These are phyloP conservation scores for Waltiozyma sp. DNA, from an alignment of 1,139 yeast genomes.

Conservation along the genomic window DNA sequence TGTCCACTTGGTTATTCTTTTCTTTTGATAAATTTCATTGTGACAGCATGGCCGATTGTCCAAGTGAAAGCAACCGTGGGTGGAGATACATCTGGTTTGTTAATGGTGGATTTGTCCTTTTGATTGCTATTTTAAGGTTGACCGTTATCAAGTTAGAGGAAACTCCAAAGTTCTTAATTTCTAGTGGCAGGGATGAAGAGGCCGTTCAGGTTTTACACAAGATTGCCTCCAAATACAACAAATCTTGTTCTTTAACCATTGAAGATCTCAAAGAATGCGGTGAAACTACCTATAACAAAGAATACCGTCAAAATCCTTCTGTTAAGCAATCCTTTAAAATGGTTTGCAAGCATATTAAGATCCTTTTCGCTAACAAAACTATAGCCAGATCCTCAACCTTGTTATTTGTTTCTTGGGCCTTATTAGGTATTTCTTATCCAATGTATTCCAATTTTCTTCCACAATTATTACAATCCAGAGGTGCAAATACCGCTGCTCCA, in stretches of 20 bases:
- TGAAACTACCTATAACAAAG: constrained; percentile 17
- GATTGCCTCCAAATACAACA: constrained; percentile 32
- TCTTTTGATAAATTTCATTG: constrained; percentile 11
- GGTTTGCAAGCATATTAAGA: constrained; percentile 20
- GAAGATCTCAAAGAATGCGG: constrained; percentile 37
- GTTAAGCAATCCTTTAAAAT: constrained; percentile 6
- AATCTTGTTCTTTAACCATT: constrained; percentile 32
- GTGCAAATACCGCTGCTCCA: constrained; percentile 31
- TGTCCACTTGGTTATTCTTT: constrained; percentile 36
- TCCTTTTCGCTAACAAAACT: constrained; percentile 29
- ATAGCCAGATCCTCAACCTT: constrained; percentile 31
- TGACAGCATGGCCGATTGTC: constrained; percentile 25
- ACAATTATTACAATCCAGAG: constrained; percentile 33
- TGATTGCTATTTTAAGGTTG: constrained; percentile 31
- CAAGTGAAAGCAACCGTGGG: constrained; percentile 32
- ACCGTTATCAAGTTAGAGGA: constrained; percentile 34
- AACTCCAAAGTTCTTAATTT: constrained; percentile 38
- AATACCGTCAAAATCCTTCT: constrained; percentile 9
- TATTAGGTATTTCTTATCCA: constrained; percentile 43
- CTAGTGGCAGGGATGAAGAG: constrained; percentile 36
- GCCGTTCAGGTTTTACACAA: constrained; percentile 28
- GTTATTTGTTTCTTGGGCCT: constrained; percentile 35
- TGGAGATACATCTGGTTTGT: constrained; percentile 43
- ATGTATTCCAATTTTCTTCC: constrained; percentile 42
- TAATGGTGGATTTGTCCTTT: constrained; percentile 35